Percentiles rank a stretch among this genome's conserved stretches.
These are phyloP conservation scores for Podila horticola DNA, from an alignment of 192 early-diverging fungal genomes.

Conservation along the genomic window DNA sequence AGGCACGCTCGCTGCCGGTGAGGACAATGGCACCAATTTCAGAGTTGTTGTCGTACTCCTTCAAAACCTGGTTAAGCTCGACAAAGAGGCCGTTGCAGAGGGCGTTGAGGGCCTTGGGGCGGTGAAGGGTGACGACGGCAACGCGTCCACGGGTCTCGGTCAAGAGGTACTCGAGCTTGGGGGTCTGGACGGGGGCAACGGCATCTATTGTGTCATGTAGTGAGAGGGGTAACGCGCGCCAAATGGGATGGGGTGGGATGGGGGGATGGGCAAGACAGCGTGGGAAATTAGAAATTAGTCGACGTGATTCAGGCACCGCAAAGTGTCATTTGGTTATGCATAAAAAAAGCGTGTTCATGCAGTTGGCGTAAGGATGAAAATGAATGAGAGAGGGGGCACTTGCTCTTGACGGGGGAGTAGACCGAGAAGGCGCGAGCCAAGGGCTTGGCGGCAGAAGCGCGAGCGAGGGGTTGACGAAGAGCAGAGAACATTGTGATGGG, in stretches of 20 bases:
- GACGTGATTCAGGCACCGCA: background rate
- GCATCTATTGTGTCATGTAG: conserved; percentile 21
- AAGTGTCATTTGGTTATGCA: background rate
- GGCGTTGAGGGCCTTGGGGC: conserved; percentile 97
- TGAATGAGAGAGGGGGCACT: conserved; percentile 6
- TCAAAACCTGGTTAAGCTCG: conserved; percentile 91
- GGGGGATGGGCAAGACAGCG: conserved; percentile 8
- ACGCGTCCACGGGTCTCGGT: conserved; percentile 83
- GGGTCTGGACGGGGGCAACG: conserved; percentile 30
- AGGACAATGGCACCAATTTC: conserved; percentile 91
- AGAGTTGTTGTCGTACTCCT: conserved; percentile 78
- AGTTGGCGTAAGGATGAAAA: background rate
- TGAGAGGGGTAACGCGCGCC: background rate
- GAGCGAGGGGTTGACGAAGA: conserved; percentile 51
- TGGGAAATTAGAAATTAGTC: conserved; percentile 28
- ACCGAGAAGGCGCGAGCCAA: conserved; percentile 40
- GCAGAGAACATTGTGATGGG: conserved; percentile 41
- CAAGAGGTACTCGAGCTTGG: conserved; percentile 61
- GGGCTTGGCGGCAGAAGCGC: conserved; percentile 42
- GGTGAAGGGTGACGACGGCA: conserved; percentile 89
- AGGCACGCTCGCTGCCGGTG: conserved; percentile 95
- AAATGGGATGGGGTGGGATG: background rate
- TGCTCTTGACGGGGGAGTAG: conserved; percentile 38
- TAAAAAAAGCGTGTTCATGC: background rate
- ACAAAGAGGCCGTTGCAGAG: conserved; percentile 91